phyloP scores from a whole-genome alignment of 1,139 yeast species.

The Hanseniaspora sp. region DNA sequence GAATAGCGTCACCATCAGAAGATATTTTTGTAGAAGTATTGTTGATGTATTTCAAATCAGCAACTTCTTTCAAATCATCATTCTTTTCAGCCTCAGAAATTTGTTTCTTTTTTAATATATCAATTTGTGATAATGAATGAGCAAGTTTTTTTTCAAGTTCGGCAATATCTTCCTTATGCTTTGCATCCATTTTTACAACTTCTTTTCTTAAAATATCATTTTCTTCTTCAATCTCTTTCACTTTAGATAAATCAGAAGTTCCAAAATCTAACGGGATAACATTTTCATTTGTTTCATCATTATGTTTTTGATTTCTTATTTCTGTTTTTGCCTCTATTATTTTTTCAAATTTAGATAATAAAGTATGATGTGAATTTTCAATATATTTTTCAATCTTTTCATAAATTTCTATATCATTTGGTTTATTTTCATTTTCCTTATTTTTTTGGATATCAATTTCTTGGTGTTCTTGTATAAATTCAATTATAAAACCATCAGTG shows the following conservation, averaged over 20 bases:
- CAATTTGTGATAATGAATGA: conserved; percentile 1
- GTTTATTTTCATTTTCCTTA: neutral
- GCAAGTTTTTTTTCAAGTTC: conserved; percentile 5
- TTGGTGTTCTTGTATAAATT: conserved; percentile 17
- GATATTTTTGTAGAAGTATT: conserved; percentile 64
- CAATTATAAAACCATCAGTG: conserved; percentile 47
- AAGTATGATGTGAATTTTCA: neutral
- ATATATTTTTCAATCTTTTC: neutral
- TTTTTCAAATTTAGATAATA: neutral
- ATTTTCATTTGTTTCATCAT: neutral
- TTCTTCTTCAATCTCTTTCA: neutral
- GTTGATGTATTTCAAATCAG: conserved; percentile 58
- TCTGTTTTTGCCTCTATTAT: neutral
- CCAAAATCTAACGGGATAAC: neutral
- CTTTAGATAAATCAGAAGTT: no score
- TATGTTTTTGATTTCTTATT: neutral
- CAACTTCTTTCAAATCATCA: conserved; percentile 23
- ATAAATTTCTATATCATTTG: no score
- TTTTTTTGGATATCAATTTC: neutral
- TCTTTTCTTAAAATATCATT: conserved; percentile 16
- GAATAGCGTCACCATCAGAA: conserved; percentile 59
- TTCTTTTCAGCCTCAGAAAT: neutral
- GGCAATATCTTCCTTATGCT: conserved; percentile 11
- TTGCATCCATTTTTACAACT: conserved; percentile 20
- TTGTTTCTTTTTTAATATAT: neutral